Evolutionary conservation across 306 rosid species (phyloP), one percentile per base, ranked within the genome.

Genomic region (Glycine soja): DNA sequence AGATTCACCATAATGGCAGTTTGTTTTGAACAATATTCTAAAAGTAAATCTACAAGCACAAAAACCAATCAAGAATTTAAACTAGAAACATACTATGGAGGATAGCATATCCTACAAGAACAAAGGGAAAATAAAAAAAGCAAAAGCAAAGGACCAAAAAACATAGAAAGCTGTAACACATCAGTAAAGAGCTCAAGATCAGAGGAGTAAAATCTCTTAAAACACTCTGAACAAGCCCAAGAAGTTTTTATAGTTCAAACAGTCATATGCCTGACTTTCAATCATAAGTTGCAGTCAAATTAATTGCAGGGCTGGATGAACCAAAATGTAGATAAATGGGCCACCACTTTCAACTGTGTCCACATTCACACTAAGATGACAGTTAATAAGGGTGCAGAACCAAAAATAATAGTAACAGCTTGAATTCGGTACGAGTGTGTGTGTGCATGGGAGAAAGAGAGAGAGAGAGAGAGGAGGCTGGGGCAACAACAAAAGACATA

Each of bases 401-500:
- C 74, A 74, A 51, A 51, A 72, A 34, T 13, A 18, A 38, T 54
- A 56, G 36, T 58, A 66, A 66, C 78, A 65, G 52, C 54, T 56
- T 66, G 47, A 61, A 68, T 63, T 70, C 42, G 13, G 16, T 68
- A 7, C 7, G 46, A 6, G 2, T 42, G 46, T 46, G 68, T 36
- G 56, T 65, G 16, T 58, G 75, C 4, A 75, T 11, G 61, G 24
- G 67, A 3, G 43, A 24, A 2, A 24, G 30, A 24, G 30, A 24
- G 30, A 24, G 30, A 24, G 30, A 3, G 75, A 62, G 51, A 47
- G 66, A 71, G 57, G 57, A 53, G 45, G 47, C 9, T 46, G 30
- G 34, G 46, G 53, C 65, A 63, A 71, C 71, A 80, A 52, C 12
- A 32, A 66, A 86, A 77, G 82, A 75, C 53, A 73, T 79, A 84